Evolutionary conservation across 805 yeast genomes (phyloP), one percentile per base, ranked within the genome.

Genomic region (Yueomyces sp.): DNA sequence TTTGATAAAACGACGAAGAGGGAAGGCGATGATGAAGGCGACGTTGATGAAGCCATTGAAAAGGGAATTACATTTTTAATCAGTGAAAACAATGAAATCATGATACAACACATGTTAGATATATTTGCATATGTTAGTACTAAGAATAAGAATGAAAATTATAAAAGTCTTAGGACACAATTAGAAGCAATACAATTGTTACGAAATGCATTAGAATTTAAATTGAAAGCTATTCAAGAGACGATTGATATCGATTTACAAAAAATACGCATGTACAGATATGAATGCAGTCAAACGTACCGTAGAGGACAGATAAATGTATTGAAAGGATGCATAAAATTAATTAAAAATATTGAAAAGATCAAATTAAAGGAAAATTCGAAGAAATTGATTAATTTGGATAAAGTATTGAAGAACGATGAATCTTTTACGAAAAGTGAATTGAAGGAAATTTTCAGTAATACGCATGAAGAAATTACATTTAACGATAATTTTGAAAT

Each of bases 131-230:
- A 48, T 38, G 28, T 65, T 27, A 49, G 50, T 3, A 6, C 1
- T 11, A 46, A 55, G 2, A 70, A 71, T 59, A 75, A 71, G 33
- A 19, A 19, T 4, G 65, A 62, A 41, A 45, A 45, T 2, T 51
- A 45, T 26, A 59, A 65, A 37, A 68, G 73, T 1, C 51, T 75
- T 27, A 66, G 86, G 50, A 70, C 77, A 68, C 65, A 68, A 45
- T 60, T 81, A 8, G 75, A 77, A 27, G 85, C 84, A 0, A 52
- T 80, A 38, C 73, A 76, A 45, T 68, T 70, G 43, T 52, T 81
- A 39, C 67, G 78, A 42, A 58, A 60, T 8, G 81, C 86, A 0
- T 50, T 81, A 5, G 76, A 75, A 37, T 55, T 68, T 7, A 80
- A 81, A 49, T 49, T 42, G n/a, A 49, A 48, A 26, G 11, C 8